Percentiles rank a stretch among this genome's conserved stretches.
These are phyloP conservation scores for Jamesozyma gamospora DNA, from an alignment of 805 yeast genomes.

Conservation along the genomic window DNA sequence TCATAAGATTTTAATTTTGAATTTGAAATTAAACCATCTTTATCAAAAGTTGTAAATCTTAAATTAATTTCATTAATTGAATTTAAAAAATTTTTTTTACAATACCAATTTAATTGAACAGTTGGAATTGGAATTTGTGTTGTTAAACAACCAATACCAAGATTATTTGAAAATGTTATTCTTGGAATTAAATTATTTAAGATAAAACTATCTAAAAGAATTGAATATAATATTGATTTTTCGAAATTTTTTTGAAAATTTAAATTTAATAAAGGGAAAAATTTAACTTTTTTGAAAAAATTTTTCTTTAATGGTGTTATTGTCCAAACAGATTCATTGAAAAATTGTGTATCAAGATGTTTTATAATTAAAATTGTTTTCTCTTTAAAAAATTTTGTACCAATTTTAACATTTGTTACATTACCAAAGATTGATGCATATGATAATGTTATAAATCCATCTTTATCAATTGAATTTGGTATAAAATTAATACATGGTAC, in stretches of 20 bases:
- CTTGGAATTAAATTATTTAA: conserved; percentile 11
- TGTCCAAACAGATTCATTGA: conserved; percentile 12
- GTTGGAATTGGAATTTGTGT: conserved; percentile 23
- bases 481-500: conserved; percentile 15
- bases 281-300: conserved; percentile 13
- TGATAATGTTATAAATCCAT: conserved; percentile 10
- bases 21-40: conserved; percentile 3
- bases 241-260: conserved; percentile 14
- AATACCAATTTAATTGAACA: conserved; percentile 9
- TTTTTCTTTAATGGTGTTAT: conserved; percentile 11
- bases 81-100: conserved; percentile 2
- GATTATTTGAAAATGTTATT: conserved; percentile 10
- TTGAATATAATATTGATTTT: conserved; percentile 11
- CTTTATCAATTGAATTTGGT: conserved; percentile 5
- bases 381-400: not conserved
- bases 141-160: conserved; percentile 21
- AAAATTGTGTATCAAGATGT: conserved; percentile 14
- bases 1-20: conserved; percentile 2
- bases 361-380: conserved; percentile 1
- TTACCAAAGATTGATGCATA: conserved; percentile 17
- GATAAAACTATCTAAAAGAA: conserved; percentile 14
- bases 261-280: conserved; percentile 17
- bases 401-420: conserved; percentile 12
- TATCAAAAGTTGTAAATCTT: conserved; percentile 17
- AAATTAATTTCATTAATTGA: conserved; percentile 4